These are phyloP conservation scores for Cruciata laevipes DNA, from an alignment of 257 asterid species.

Conservation along the genomic window DNA sequence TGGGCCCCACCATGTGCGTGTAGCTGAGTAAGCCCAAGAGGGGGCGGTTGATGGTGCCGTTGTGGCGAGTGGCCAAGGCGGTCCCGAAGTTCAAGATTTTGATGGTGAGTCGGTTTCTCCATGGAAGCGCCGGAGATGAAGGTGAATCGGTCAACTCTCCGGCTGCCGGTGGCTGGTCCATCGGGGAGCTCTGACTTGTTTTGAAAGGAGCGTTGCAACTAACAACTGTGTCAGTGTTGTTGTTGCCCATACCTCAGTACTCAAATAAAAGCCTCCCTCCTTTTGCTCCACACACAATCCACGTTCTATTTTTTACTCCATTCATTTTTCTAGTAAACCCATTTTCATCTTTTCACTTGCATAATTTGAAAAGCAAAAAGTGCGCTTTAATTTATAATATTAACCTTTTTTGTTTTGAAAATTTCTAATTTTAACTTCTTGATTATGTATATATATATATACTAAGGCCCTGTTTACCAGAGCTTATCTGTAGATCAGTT, in stretches of 20 bases:
- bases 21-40: conserved; percentile 20
- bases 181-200: background rate
- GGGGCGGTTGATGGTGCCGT: conserved; percentile 75
- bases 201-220: background rate
- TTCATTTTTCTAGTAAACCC: too few relatives aligned
- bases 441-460: too few relatives aligned
- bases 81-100: conserved; percentile 27
- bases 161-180: background rate
- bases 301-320: background rate
- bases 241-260: background rate
- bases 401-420: too few relatives aligned
- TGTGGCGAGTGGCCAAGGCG: conserved; percentile 34
- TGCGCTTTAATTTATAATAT: too few relatives aligned
- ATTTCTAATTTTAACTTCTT: too few relatives aligned
- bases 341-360: too few relatives aligned
- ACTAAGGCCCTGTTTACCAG: too few relatives aligned
- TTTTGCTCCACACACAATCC: background rate
- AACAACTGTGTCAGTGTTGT: background rate
- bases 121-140: conserved; percentile 34
- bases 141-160: background rate
- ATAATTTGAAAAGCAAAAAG: too few relatives aligned
- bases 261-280: background rate
- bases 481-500: too few relatives aligned
- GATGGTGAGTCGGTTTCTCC: conserved; percentile 40
- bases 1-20: conserved; percentile 29